Evolutionary conservation across 2,329 filamentous ascomycete species (phyloP), one percentile per base, ranked within the genome.

Genomic region (Chaetomiaceae sp.): DNA sequence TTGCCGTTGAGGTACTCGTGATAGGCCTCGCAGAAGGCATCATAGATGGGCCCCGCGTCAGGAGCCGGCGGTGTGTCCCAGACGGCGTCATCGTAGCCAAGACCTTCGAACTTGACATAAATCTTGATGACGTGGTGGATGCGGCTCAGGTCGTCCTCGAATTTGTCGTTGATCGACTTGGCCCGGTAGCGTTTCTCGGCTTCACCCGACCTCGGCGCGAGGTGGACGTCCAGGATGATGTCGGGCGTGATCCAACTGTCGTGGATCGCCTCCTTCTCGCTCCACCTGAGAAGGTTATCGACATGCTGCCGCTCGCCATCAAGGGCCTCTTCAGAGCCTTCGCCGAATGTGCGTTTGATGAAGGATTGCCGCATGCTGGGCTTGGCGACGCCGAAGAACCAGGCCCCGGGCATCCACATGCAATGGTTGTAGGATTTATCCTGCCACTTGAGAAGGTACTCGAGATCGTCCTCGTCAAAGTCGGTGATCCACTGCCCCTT

Each of bases 381-480:
- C 12, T 79, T 72, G 15, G 82, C 80, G 9, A 87, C 77, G 6
- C 91, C 90, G 76, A 82, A 92, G 1, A 95, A 80, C 94, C 94
- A 99, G 15, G 87, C 79, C 12, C 92, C 94, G 9, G 90, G 83
- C 78, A 90, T 88, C 94, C 95, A 99, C 6, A 76, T 78, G 49
- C 88, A 89, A 59, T 89, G 85, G 58, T 85, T 87, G 64, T 96
- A 95, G 0, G 92, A 96, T 52, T 82, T 78, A 0, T 77, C 76
- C 40, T 87, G 83, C 89, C 91, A 97, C 66, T 94, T 96, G 62
- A 99, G 73, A 2, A 99, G 79, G 64, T 97, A 99, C 61, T 96
- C 90, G 60, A 91, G 91, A n/a, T 88, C 77, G 51, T 90, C 87
- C 64, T 94, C 87, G 11, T 72, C 69, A n/a, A 89, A 72, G 49